Evolutionary conservation across 208 protist genomes (phyloP).

Genomic region (Trypanosoma theileri): DNA sequence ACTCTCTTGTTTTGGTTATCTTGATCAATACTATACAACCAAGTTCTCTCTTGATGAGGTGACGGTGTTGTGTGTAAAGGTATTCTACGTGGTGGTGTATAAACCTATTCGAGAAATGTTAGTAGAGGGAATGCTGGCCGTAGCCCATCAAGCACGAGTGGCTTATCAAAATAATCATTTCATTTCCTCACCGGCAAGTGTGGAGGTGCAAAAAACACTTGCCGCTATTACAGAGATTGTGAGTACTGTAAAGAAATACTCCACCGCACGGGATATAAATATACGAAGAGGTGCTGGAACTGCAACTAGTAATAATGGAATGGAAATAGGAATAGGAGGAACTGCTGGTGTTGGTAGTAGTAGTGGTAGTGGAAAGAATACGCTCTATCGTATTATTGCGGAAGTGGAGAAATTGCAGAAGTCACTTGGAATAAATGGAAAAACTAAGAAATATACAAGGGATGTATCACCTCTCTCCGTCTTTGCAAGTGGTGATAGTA

Average conservation of each 20-base stretch:
- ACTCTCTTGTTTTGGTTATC: slow-evolving; percentile 82
- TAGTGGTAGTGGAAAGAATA: background rate
- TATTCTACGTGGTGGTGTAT: slow-evolving; percentile 82
- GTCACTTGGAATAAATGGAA: background rate
- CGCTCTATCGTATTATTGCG: background rate
- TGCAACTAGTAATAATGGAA: too few species aligned
- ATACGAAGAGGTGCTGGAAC: background rate
- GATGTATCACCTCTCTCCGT: too few species aligned
- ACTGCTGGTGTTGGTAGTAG: too few species aligned
- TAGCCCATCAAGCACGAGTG: slow-evolving; percentile 31
- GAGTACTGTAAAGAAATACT: slow-evolving; percentile 5
- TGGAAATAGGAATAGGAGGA: too few species aligned
- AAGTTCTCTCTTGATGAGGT: slow-evolving; percentile 71
- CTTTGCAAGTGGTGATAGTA: background rate
- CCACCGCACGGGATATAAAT: background rate
- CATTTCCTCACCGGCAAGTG: slow-evolving; percentile 19
- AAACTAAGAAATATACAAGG: background rate
- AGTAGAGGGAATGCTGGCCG: slow-evolving; percentile 36
- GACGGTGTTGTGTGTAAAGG: slow-evolving; percentile 65
- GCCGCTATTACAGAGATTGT: slow-evolving; percentile 14
- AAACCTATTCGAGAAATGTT: slow-evolving; percentile 48
- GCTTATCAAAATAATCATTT: slow-evolving; percentile 11
- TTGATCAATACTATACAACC: slow-evolving; percentile 79
- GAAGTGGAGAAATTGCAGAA: background rate
- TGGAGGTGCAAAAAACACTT: slow-evolving; percentile 23